phyloP scores from a whole-genome alignment of 2,329 filamentous ascomycete species.

The Colletotrichum sp. region DNA sequence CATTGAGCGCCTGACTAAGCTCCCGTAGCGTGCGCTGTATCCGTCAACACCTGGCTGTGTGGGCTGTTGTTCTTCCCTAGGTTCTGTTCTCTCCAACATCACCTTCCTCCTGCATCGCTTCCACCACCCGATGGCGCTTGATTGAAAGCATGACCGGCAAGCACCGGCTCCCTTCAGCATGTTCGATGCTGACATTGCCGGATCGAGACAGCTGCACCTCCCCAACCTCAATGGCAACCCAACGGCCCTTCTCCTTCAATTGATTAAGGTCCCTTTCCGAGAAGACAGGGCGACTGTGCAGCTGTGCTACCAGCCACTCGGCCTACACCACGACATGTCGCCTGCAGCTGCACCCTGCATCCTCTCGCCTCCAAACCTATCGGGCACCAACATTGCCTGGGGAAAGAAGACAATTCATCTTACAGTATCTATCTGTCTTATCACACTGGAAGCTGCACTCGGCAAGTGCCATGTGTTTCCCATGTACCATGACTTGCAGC shows the following conservation, averaged over 20 bases:
- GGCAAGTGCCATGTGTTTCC: not conserved
- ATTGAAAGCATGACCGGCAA: not conserved
- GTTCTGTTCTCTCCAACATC: not conserved
- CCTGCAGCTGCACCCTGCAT: constrained; percentile 3
- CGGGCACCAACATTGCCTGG: not conserved
- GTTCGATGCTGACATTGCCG: not conserved
- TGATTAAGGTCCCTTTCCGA: not conserved
- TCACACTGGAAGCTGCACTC: not conserved
- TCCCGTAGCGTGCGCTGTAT: not conserved
- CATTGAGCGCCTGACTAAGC: not conserved
- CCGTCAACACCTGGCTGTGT: not conserved
- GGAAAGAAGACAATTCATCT: not conserved
- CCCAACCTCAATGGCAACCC: not conserved
- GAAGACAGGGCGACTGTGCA: constrained; percentile 2
- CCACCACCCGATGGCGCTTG: not conserved
- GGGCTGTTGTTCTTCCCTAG: not conserved
- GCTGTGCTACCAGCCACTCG: constrained; percentile 12
- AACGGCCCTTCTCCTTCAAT: not conserved
- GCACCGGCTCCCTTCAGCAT: not conserved
- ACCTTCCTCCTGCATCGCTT: not conserved
- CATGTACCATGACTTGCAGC: constrained; percentile 17
- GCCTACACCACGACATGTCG: constrained; percentile 8
- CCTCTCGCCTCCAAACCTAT: not conserved
- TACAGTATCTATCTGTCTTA: not conserved
- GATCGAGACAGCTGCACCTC: not conserved